Evolutionary conservation across 352 stramenopile species (phyloP), one percentile per base, ranked within the genome.

Genomic region (Globisporangium polare): DNA sequence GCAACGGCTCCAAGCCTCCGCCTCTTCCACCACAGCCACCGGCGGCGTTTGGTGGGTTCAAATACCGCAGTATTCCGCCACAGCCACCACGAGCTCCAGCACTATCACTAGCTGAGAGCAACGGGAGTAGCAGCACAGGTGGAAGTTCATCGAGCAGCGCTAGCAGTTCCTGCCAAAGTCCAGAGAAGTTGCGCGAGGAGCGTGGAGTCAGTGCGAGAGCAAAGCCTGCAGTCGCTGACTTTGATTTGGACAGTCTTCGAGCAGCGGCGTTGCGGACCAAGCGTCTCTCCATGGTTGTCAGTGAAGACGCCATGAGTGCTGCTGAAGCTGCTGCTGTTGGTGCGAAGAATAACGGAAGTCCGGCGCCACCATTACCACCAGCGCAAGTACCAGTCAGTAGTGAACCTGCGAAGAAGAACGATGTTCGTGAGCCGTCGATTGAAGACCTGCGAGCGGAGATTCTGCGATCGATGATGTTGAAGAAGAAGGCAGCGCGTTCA

Each of bases 171-270:
- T 29, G 33, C 12, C 31, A 54, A 5, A 60, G 60, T 47, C 29
- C 52, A 3, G 47, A 51, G 41, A 50, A 29, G 12, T 22, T 35
- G 5, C 15, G 24, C 27, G 39, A 35, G 24, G 53, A 20, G 9
- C 17, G 22, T 6, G n/a, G n/a, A n/a, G n/a, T n/a, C n/a, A n/a
- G 5, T 17, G 29, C 27, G 29, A 65, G 53, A 39, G 31, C 26
- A 33, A 39, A 20, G 13, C 5, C n/a, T 24, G 13, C 18, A 29
- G 20, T 18, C n/a, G n/a, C n/a, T 8, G 50, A 43, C 5, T 53
- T 90, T 51, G 73, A 92, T 66, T 69, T 94, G 31, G 77, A 92
- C 43, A 84, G 67, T 55, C 78, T 94, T 50, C 84, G 84, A 53
- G 77, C 73, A 15, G 80, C 82, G 18, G 84, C 81, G 1, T 65